Conservation (phyloP, 306 rosid species). For the Adenanthera pavonina region DNA sequence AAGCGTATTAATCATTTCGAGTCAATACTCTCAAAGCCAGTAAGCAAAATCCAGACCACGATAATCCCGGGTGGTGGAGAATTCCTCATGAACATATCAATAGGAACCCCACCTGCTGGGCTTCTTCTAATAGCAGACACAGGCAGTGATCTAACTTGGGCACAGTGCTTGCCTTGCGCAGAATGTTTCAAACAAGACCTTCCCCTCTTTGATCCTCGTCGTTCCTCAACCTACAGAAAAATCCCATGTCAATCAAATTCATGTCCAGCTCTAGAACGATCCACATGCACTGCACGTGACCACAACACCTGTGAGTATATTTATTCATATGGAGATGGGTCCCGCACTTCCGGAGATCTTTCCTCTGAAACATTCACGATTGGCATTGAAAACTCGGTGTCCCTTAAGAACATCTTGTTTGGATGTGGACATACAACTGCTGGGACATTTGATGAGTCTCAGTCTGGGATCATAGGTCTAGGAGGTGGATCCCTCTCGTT, state of each 20-base stretch:
- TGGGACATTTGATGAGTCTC: constrained; percentile 50
- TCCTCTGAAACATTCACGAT: constrained; percentile 46
- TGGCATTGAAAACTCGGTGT: constrained; percentile 1
- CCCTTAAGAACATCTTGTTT: constrained; percentile 31
- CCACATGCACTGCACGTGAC: not conserved
- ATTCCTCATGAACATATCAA: constrained; percentile 47
- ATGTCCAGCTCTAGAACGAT: constrained; percentile 27
- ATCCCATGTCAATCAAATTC: constrained; percentile 40
- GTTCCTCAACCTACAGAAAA: constrained; percentile 46
- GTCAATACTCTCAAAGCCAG: not conserved
- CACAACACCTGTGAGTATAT: constrained; percentile 37
- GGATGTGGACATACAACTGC: constrained; percentile 60
- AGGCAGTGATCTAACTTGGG: constrained; percentile 60
- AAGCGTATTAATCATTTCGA: constrained; percentile 21
- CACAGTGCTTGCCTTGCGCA: constrained; percentile 58
- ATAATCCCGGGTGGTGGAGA: constrained; percentile 41
- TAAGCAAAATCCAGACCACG: constrained; percentile 18
- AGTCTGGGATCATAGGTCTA: constrained; percentile 62
- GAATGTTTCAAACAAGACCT: constrained; percentile 52
- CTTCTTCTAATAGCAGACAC: constrained; percentile 55
- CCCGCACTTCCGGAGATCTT: constrained; percentile 52
- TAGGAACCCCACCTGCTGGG: constrained; percentile 50
- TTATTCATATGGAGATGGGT: constrained; percentile 51
- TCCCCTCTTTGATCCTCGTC: constrained; percentile 50
- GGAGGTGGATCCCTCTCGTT: constrained; percentile 59